Conservation (phyloP, 2,329 filamentous ascomycete genomes). For the Drechslerella dactyloides region DNA sequence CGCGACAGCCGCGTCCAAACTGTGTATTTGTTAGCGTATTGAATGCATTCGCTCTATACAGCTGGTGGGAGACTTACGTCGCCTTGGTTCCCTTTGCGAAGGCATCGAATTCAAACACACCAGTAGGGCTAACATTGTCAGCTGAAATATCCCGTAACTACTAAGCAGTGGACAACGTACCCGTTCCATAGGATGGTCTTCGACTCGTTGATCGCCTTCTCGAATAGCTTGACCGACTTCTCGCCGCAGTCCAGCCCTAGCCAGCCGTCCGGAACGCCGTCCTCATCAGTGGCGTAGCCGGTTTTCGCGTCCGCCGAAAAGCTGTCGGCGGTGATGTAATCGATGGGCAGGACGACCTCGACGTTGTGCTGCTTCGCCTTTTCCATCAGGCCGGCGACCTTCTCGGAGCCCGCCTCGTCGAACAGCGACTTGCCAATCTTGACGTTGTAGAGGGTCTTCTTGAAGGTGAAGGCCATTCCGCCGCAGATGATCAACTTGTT, state of each 20-base stretch:
- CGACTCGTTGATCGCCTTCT: conserved; percentile 81
- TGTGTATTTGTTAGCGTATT: conserved; percentile 2
- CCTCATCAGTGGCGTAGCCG: conserved; percentile 80
- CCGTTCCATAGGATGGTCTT: conserved; percentile 99
- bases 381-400: conserved; percentile 81
- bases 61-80: conserved; percentile 37
- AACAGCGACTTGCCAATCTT: conserved; percentile 90
- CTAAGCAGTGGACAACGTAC: conserved; percentile 24
- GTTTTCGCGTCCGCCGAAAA: conserved; percentile 84
- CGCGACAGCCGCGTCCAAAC: conserved; percentile 80
- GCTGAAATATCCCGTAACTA: not conserved
- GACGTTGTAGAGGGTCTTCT: conserved; percentile 93
- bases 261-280: conserved; percentile 95
- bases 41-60: not conserved
- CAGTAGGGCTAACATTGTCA: conserved; percentile 69
- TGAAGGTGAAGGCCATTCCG: conserved; percentile 99
- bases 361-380: conserved; percentile 98
- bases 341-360: conserved; percentile 89
- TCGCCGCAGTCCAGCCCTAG: conserved; percentile 95
- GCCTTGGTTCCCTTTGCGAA: conserved; percentile 92
- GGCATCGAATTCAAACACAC: conserved; percentile 96
- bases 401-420: conserved; percentile 92
- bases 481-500: conserved; percentile 96
- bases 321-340: conserved; percentile 96
- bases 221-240: conserved; percentile 86